Evolutionary conservation across 2,329 filamentous ascomycete species (phyloP).

Genomic region (Microascus cirrosus): DNA sequence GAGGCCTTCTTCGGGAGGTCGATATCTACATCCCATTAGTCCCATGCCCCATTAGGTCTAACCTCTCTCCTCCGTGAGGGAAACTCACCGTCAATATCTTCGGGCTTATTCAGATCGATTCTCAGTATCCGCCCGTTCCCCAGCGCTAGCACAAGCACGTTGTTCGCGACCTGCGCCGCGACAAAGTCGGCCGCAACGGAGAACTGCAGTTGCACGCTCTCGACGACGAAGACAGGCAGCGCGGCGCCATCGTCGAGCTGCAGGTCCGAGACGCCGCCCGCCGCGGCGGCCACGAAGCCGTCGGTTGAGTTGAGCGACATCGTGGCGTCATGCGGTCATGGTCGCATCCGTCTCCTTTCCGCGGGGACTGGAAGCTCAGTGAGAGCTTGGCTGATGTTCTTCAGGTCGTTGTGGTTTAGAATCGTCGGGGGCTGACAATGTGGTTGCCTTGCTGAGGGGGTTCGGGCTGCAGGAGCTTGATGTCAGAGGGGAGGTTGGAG

Average conservation of each 20-base stretch:
- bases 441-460: background rate
- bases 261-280: conserved; percentile 35
- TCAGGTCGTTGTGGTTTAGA: background rate
- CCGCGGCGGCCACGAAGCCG: conserved; percentile 59
- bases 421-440: background rate
- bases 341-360: background rate
- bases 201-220: conserved; percentile 88
- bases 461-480: background rate
- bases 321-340: conserved; percentile 8
- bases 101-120: conserved; percentile 86
- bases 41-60: background rate
- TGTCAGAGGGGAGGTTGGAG: background rate
- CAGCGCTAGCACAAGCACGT: conserved; percentile 85
- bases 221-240: conserved; percentile 88
- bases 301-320: conserved; percentile 64
- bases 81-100: conserved; percentile 76
- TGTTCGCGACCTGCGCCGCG: conserved; percentile 92
- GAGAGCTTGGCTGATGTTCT: background rate
- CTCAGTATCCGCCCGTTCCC: conserved; percentile 86
- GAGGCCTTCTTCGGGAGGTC: conserved; percentile 89
- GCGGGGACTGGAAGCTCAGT: background rate
- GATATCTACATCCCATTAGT: conserved; percentile 54
- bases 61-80: background rate
- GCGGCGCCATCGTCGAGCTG: conserved; percentile 41
- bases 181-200: conserved; percentile 92